Percentiles rank a stretch among this genome's conserved stretches.
Conservation (phyloP, 306 rosid genomes). For the Casuarina glauca region DNA sequence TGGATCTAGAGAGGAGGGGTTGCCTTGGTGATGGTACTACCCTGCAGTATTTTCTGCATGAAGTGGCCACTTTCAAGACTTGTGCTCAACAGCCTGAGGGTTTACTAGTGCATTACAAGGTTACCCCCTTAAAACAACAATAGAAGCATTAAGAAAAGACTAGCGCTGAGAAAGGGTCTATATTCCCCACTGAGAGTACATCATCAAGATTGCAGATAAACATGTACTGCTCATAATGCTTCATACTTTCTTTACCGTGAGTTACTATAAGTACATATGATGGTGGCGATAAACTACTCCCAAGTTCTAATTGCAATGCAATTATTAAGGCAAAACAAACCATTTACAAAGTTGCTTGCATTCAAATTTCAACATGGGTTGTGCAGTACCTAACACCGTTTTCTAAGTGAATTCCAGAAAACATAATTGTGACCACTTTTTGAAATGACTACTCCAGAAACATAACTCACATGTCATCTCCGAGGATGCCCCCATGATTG, state of each 20-base stretch:
- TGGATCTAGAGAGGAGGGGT: neutral
- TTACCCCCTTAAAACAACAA: neutral
- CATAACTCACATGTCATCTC: slow-evolving; percentile 84
- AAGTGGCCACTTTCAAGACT: neutral
- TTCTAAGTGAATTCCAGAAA: neutral
- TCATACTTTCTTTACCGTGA: too few species aligned
- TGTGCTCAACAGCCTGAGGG: neutral
- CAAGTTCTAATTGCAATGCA: neutral
- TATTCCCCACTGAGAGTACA: neutral
- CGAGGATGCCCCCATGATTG: slow-evolving; percentile 93
- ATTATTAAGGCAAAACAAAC: neutral
- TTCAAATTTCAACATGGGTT: neutral
- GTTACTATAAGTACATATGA: neutral
- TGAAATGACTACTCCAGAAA: neutral
- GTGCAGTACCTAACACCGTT: neutral
- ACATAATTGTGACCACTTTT: neutral
- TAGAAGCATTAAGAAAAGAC: neutral
- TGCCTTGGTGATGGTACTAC: neutral
- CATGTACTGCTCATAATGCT: neutral
- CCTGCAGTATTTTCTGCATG: neutral
- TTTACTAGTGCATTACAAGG: neutral
- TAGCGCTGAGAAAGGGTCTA: neutral
- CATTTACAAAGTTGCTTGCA: neutral
- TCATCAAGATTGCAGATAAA: neutral
- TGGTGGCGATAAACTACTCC: neutral